Evolutionary conservation across 106 monocot species (phyloP), one percentile per base, ranked within the genome.

Genomic region (Apostasia shenzhenica): DNA sequence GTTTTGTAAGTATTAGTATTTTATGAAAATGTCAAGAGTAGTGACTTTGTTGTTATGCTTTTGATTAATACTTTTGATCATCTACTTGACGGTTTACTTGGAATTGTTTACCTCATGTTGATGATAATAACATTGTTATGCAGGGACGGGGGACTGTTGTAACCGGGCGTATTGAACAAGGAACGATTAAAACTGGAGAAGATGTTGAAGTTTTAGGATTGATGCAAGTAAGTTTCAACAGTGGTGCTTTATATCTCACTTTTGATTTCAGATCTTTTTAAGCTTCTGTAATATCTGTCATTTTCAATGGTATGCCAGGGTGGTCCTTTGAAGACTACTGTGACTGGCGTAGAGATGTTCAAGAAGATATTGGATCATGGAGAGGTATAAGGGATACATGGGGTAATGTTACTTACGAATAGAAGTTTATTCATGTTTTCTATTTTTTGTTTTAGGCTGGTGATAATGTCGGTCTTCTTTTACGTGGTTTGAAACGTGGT

Each of bases 401-500:
- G 26, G 26, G 26, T 26, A 26, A 26, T 26, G 26, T 26, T 26
- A 26, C 26, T 26, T 26, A 26, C 26, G 26, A 26, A 26, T 26
- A 26, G 26, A 26, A 26, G 26, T 26, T 26, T 26, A 26, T 26
- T 26, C 26, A 26, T 26, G 26, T 26, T 26, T 65, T 65, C 8
- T 14, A 26, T 6, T 14, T 63, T 47, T 2, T 69, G 41, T 68
- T 26, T 57, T 68, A 97, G 91, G 90, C 91, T 78, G 92, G 91
- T 60, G 95, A 97, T 72, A 92, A 92, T 73, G 95, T 92, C 3
- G 97, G 97, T 14, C 89, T 97, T 73, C 89, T 97, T 58, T 63
- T 97, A 55, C 97, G 97, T 83, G 97, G 97, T 55, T 68, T 97
- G 26, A 97, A 97, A 79, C 89, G 97, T 70, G 87, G 85, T 54